Percentiles rank a stretch among this genome's conserved stretches.
Evolutionary conservation across 2,329 filamentous ascomycete genomes (phyloP).

Genomic region (Venturia oleaginea): DNA sequence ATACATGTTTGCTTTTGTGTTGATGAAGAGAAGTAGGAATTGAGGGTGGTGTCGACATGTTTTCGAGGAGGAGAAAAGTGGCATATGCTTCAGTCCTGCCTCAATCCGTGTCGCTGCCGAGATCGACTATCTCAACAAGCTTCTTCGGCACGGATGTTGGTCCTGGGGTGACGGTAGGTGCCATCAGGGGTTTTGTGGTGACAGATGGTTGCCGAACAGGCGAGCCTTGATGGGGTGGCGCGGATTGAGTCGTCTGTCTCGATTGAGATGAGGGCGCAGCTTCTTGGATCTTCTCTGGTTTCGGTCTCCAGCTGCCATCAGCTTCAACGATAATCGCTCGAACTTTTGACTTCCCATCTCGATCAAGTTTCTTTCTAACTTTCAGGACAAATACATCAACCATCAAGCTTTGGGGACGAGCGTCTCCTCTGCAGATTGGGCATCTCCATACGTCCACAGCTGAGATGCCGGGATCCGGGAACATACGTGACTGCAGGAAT

Average conservation of each 20-base stretch:
- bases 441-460: slow-evolving; percentile 72
- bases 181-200: not conserved
- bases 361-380: slow-evolving; percentile 49
- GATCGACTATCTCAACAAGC: not conserved
- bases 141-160: not conserved
- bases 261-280: not conserved
- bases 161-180: not conserved
- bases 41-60: not conserved
- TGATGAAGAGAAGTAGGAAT: not conserved
- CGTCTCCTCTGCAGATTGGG: slow-evolving; percentile 71
- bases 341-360: slow-evolving; percentile 39
- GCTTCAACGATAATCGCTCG: slow-evolving; percentile 54
- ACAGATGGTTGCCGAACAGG: not conserved
- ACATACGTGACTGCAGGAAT: slow-evolving; percentile 58
- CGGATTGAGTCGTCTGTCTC: not conserved
- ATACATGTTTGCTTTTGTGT: not conserved
- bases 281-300: slow-evolving; percentile 19
- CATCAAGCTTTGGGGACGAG: slow-evolving; percentile 59
- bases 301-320: slow-evolving; percentile 57
- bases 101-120: slow-evolving; percentile 1
- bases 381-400: slow-evolving; percentile 65
- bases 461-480: slow-evolving; percentile 16
- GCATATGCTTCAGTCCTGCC: not conserved
- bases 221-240: not conserved
- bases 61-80: not conserved